Percentiles rank a stretch among this genome's conserved stretches.
Evolutionary conservation across 306 rosid species (phyloP).

Genomic region (Quercus suber): DNA sequence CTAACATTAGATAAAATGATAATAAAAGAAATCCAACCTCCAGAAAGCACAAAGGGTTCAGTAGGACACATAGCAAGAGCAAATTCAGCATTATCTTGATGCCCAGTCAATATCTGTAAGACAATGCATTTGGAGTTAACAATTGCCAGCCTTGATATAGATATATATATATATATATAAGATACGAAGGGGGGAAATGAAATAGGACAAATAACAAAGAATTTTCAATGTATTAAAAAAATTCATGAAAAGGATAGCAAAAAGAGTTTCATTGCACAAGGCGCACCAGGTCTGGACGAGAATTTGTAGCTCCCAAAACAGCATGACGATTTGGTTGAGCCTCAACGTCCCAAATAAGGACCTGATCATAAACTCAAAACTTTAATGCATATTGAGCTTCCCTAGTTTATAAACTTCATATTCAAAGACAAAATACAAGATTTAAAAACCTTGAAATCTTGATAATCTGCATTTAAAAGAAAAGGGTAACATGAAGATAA

Average conservation of each 20-base stretch:
- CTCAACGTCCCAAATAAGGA: slow-evolving; percentile 96
- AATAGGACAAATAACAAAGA: background rate
- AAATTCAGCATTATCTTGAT: slow-evolving; percentile 98
- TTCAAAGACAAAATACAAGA: background rate
- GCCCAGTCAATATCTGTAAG: slow-evolving; percentile 88
- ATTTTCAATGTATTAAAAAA: background rate
- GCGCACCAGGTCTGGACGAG: slow-evolving; percentile 95
- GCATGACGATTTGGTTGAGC: slow-evolving; percentile 97
- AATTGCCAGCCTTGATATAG: background rate
- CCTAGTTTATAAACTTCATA: background rate
- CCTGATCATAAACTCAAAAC: slow-evolving; percentile 39
- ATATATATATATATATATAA: too few relatives aligned
- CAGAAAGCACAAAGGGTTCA: slow-evolving; percentile 94
- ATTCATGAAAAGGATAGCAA: background rate
- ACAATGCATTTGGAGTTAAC: background rate
- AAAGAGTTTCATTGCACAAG: background rate
- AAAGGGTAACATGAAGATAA: background rate
- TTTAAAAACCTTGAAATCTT: background rate
- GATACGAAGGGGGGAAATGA: background rate
- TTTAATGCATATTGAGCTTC: slow-evolving; percentile 12
- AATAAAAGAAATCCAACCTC: slow-evolving; percentile 55
- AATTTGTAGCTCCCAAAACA: slow-evolving; percentile 87
- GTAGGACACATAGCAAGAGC: slow-evolving; percentile 99
- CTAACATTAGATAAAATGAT: background rate
- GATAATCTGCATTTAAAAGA: background rate